Evolutionary conservation across 768 basidiomycete species (phyloP), one percentile per base, ranked within the genome.

Genomic region (Amanita pallidorosea): DNA sequence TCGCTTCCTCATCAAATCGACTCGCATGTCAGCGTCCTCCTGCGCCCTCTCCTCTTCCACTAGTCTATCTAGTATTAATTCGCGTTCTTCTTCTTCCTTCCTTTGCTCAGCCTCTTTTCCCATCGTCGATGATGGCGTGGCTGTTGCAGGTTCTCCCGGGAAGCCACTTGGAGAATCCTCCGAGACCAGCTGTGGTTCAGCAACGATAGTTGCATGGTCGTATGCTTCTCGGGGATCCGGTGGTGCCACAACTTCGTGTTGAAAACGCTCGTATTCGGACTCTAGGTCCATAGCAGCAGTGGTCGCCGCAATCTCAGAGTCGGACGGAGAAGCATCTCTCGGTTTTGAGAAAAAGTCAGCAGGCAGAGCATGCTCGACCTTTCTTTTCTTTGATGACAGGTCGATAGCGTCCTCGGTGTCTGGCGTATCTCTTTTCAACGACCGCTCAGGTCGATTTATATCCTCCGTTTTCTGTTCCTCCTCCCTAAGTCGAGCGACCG

Each of bases 11-110:
- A 91, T 73, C 38, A 73, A 57, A 7, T 62, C 61, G 8, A 89
- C 88, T 47, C 79, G 80, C 68, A 80, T 80, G 61, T 92, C 89
- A 5, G 88, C 89, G 61, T 91, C 88, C 61, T 92, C 89, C 68
- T 92, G 89, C 29, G 82, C 83, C 50, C 81, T 75, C 63, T 92
- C 88, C 67, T 92, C 89, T 27, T 90, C 88, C 62, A 89, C 53
- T 43, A 91, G 64, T 49, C 89, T 75, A 65, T 90, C 88, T 83
- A 91, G 86, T 40, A 91, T 90, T 53, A 90, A 58, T 75, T 73
- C 33, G 66, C 61, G 20, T 67, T 63, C 57, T 69, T 67, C 37
- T 60, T 58, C 15, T 65, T 58, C 49, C 17, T 31, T 29, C 25
- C 33, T 41, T 38, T 25, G 47, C 45, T 62, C 61, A 15, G 59